Percentiles rank a stretch among this genome's conserved stretches.
Evolutionary conservation across 768 basidiomycete genomes (phyloP).

Genomic region (Paxillus rubicundulus): DNA sequence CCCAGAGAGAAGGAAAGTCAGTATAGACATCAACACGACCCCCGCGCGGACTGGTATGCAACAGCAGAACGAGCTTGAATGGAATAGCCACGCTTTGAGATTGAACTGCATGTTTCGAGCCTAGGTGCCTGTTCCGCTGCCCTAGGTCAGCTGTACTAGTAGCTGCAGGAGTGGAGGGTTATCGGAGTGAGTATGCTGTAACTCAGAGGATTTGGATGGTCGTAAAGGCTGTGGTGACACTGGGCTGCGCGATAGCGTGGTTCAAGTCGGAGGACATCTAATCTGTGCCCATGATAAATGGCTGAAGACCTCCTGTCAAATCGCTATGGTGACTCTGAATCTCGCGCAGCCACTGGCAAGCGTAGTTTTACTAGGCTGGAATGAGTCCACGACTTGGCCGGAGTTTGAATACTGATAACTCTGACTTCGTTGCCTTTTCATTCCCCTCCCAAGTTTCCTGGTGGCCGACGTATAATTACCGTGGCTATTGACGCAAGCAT

Average conservation of each 20-base stretch:
- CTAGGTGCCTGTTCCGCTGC: background rate
- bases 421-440: background rate
- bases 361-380: background rate
- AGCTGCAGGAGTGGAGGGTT: too few species aligned
- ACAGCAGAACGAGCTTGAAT: conserved; percentile 56
- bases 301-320: background rate
- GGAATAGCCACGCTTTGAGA: conserved; percentile 45
- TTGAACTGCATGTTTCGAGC: conserved; percentile 39
- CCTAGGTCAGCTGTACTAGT: background rate
- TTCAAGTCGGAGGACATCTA: background rate
- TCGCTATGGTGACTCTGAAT: background rate
- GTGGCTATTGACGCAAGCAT: conserved; percentile 6
- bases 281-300: background rate
- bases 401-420: conserved; percentile 18
- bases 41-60: conserved; percentile 63
- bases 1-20: conserved; percentile 55
- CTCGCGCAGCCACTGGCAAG: background rate
- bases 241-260: background rate
- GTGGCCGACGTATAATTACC: background rate
- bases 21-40: conserved; percentile 51
- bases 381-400: background rate
- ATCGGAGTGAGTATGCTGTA: background rate
- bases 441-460: background rate
- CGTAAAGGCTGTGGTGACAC: too few species aligned
- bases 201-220: too few species aligned